Percentiles rank a stretch among this genome's conserved stretches.
Evolutionary conservation across 257 asterid genomes (phyloP).

Genomic region (Coffea canephora): DNA sequence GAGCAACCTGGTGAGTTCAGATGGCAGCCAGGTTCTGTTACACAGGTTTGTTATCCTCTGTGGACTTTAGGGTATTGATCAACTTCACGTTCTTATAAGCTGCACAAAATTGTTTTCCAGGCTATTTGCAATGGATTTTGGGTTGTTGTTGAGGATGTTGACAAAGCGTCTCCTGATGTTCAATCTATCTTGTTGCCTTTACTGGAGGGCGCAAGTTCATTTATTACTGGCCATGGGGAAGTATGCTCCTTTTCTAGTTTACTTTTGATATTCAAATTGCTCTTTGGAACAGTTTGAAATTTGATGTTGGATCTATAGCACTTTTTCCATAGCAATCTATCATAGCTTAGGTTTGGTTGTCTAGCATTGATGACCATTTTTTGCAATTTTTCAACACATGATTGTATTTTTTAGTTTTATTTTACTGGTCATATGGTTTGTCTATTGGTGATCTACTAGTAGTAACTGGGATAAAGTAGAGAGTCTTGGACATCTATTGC

Average conservation of each 20-base stretch:
- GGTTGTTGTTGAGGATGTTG: slow-evolving; percentile 93
- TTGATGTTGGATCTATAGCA: background rate
- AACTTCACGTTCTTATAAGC: slow-evolving; percentile 22
- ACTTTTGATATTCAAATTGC: slow-evolving; percentile 1
- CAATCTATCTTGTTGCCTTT: slow-evolving; percentile 74
- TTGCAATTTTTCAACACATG: background rate
- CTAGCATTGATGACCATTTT: background rate
- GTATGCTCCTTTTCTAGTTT: slow-evolving; percentile 33
- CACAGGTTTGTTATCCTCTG: slow-evolving; percentile 60
- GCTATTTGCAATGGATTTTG: slow-evolving; percentile 85
- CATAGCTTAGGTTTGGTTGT: background rate
- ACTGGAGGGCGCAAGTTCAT: slow-evolving; percentile 69
- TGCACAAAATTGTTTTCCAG: slow-evolving; percentile 37
- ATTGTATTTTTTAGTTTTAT: background rate
- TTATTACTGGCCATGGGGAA: slow-evolving; percentile 90
- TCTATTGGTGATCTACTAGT: background rate
- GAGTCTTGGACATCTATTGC: background rate
- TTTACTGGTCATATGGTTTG: background rate
- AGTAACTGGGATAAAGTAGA: background rate
- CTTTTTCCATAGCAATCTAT: background rate
- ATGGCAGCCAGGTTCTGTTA: slow-evolving; percentile 98
- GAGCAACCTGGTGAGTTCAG: slow-evolving; percentile 97
- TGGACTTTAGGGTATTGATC: slow-evolving; percentile 11
- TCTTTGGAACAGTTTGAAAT: background rate
- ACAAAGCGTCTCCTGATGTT: slow-evolving; percentile 90